These are phyloP conservation scores for Aspergillus kassunensis DNA, from an alignment of 495 filamentous ascomycete species.

Conservation along the genomic window DNA sequence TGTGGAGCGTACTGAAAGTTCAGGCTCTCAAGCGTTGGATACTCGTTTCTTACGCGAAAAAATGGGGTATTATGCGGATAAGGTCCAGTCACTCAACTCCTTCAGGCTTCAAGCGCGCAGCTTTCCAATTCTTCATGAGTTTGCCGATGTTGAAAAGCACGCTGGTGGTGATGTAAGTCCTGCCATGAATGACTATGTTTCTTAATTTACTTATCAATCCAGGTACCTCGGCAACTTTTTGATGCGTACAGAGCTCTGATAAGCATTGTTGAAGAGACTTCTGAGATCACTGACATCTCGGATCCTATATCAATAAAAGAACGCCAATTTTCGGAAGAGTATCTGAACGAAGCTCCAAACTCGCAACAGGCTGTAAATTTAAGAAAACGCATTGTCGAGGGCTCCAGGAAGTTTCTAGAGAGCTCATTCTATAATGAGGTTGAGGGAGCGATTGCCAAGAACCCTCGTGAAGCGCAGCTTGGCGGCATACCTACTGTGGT, in stretches of 20 bases:
- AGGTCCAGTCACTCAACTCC: constrained; percentile 71
- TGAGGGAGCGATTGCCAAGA: constrained; percentile 69
- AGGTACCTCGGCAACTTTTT: constrained; percentile 62
- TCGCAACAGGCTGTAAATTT: constrained; percentile 57
- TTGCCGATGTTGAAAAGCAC: constrained; percentile 65
- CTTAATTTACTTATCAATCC: constrained; percentile 18
- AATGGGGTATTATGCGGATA: constrained; percentile 70
- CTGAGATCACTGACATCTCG: constrained; percentile 46
- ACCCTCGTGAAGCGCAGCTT: constrained; percentile 82
- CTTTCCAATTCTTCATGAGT: constrained; percentile 67
- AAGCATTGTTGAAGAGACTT: constrained; percentile 64
- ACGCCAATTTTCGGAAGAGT: constrained; percentile 69
- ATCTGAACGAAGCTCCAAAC: constrained; percentile 65
- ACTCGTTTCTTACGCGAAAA: constrained; percentile 74
- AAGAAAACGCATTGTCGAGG: constrained; percentile 70
- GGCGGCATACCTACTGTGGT: constrained; percentile 82
- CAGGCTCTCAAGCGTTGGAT: constrained; percentile 50
- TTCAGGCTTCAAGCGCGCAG: constrained; percentile 59
- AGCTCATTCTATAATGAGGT: constrained; percentile 67
- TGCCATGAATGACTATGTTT: background rate
- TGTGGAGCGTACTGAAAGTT: constrained; percentile 46
- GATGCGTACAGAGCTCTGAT: constrained; percentile 76
- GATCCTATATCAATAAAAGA: constrained; percentile 59
- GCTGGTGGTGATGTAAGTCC: constrained; percentile 58
- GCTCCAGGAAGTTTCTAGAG: constrained; percentile 73